Evolutionary conservation across 352 stramenopile genomes (phyloP), one percentile per base, ranked within the genome.

Genomic region (Blastocystis sp.): DNA sequence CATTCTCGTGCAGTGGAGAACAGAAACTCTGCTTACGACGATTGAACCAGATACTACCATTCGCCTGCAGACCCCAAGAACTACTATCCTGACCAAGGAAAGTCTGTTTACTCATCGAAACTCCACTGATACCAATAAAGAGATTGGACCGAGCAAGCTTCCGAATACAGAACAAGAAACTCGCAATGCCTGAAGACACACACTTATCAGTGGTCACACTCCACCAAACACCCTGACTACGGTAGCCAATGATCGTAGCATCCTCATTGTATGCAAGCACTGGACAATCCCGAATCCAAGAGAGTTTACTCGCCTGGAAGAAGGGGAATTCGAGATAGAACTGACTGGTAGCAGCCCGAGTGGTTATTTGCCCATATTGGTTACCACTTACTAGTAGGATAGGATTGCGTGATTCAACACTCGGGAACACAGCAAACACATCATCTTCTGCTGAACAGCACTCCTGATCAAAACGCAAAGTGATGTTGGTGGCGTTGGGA

Each of bases 401-500:
- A 2, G 59, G 65, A 29, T 87, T 87, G n/a, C 37, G 77, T 24
- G 43, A 52, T 5, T 83, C 29, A 1, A 32, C 16, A 56, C 66
- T 83, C n/a, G 71, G 71, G 71, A 83, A 83, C 77, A 87, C 43
- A 16, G 77, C 77, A 54, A 87, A 87, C n/a, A 78, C 58, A 63
- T 87, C 77, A 42, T 87, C 77, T 24, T 87, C 77, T 24, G 71
- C 77, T 21, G 77, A 87, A 46, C 77, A 87, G 27, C 42, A 63
- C 19, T 87, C 77, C 1, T 29, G 16, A 24, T 87, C 77, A 42
- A 87, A 87, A 29, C 77, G 77, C 42, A 87, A n/a, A 11, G 65
- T 87, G n/a, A 87, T 19, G 2, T 29, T 39, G 6, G 42, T 57
- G 19, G 77, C 77, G 12, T 75, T 58, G 19, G 27, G 54, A n/a